Evolutionary conservation across 352 stramenopile species (phyloP), one percentile per base, ranked within the genome.

Genomic region (Globisporangium mamillatum): DNA sequence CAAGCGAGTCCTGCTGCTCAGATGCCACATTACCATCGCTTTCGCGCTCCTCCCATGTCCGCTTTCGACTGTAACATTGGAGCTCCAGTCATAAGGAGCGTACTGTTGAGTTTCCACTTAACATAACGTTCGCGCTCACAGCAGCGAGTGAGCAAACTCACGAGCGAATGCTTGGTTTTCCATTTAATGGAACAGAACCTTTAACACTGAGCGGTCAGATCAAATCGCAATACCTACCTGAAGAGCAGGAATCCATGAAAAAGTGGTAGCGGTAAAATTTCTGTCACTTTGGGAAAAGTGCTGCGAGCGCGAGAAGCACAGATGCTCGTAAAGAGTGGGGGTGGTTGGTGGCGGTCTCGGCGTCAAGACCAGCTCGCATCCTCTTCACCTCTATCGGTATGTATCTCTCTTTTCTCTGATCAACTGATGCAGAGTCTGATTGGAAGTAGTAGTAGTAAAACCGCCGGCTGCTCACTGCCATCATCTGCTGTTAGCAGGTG

Each of bases 241-340:
- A 29, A 29, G 41, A 50, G 3, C 14, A 50, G 41, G 41, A 50
- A 9, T 12, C 2, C 6, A 52, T 52, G 18, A 18, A 10, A 52
- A 52, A 50, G 2, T 29, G 27, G 38, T 18, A 46, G 38, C 12
- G 12, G 38, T 20, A 16, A 10, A 16, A 16, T 16, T 44, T 44
- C 36, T n/a, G 41, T 7, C 14, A n/a, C 14, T 48, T 58, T 58
- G 25, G 24, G 18, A 24, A 22, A 57, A 57, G 52, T 57, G 5
- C 8, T 20, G 53, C 53, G 24, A 36, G 52, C 52, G 29, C 38
- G 53, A 58, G 24, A 58, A 58, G 53, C 25, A 58, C 53, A 36
- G 53, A 38, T 36, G n/a, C 1, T 20, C 16, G 38, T 48, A 20
- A 14, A n/a, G 38, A 46, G 38, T 3, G 14, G 12, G 3, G 14